Percentiles rank a stretch among this genome's conserved stretches.
phyloP scores from a whole-genome alignment of 306 rosid genomes.

The Amphicarpaea edgeworthii region DNA sequence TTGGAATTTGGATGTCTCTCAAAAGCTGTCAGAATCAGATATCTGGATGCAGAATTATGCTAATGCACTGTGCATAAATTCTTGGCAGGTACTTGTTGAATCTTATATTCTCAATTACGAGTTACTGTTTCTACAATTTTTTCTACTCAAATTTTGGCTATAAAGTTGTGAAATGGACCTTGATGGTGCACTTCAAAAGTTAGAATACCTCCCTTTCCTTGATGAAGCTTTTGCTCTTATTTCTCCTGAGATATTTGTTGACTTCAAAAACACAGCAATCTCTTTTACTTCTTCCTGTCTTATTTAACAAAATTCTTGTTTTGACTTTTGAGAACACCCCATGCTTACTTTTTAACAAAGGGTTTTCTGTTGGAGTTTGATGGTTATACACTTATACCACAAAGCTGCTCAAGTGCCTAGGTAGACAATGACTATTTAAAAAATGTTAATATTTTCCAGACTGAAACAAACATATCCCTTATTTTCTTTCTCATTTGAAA shows the following conservation, averaged over 20 bases:
- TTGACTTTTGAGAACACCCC: constrained; percentile 9
- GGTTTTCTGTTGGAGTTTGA: constrained; percentile 31
- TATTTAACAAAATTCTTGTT: constrained; percentile 23
- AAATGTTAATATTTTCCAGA: no score
- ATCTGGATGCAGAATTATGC: constrained; percentile 83
- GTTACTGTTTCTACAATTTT: constrained; percentile 22
- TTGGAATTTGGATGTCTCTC: constrained; percentile 56
- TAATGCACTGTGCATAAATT: constrained; percentile 79
- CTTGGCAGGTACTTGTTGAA: constrained; percentile 85
- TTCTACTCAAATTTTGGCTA: constrained; percentile 11
- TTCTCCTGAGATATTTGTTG: constrained; percentile 17
- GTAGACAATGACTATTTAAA: no score
- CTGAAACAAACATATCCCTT: neutral
- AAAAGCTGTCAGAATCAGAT: constrained; percentile 57
- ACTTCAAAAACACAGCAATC: constrained; percentile 6
- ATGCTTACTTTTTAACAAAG: neutral
- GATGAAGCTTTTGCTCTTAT: constrained; percentile 4
- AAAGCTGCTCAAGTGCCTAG: neutral
- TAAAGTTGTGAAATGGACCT: constrained; percentile 35
- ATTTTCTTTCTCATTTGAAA: constrained; percentile 18
- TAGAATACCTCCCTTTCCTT: constrained; percentile 23
- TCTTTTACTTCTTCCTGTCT: constrained; percentile 22
- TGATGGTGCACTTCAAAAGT: constrained; percentile 29
- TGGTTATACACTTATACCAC: constrained; percentile 16
- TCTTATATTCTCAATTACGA: constrained; percentile 23